These are phyloP conservation scores for Penicillium alfredii DNA, from an alignment of 495 filamentous ascomycete species.

Conservation along the genomic window DNA sequence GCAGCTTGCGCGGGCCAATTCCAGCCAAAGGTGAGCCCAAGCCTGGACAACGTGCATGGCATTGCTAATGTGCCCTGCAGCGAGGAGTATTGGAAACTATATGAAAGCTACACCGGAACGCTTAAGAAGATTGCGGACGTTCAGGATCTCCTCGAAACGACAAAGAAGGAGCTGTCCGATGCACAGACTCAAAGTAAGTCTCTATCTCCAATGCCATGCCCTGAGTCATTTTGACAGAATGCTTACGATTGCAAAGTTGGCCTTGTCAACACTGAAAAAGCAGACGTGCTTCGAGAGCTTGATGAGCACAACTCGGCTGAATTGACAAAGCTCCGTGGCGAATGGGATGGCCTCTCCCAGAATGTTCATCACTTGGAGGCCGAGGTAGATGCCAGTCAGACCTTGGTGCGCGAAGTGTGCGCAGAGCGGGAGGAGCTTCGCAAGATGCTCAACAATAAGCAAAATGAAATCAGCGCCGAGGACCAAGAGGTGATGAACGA, in stretches of 20 bases:
- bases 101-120: constrained; percentile 38
- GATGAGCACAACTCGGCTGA: constrained; percentile 42
- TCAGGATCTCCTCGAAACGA: constrained; percentile 33
- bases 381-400: constrained; percentile 35
- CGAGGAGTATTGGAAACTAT: constrained; percentile 44
- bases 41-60: neutral
- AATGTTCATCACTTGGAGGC: constrained; percentile 39
- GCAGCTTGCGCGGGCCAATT: constrained; percentile 32
- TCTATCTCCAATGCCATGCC: constrained; percentile 2
- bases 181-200: constrained; percentile 38
- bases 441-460: constrained; percentile 36
- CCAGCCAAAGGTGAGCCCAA: constrained; percentile 32
- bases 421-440: constrained; percentile 40
- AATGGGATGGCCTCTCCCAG: constrained; percentile 38
- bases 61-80: constrained; percentile 23
- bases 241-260: constrained; percentile 34
- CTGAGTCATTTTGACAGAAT: no score
- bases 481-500: constrained; percentile 40
- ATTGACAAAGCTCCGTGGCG: constrained; percentile 39
- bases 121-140: constrained; percentile 39
- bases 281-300: constrained; percentile 42
- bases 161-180: constrained; percentile 34
- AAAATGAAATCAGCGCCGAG: constrained; percentile 34
- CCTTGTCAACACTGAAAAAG: constrained; percentile 44
- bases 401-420: constrained; percentile 36